phyloP scores from a whole-genome alignment of 2,329 filamentous ascomycete genomes.

The Epichloe festucae region DNA sequence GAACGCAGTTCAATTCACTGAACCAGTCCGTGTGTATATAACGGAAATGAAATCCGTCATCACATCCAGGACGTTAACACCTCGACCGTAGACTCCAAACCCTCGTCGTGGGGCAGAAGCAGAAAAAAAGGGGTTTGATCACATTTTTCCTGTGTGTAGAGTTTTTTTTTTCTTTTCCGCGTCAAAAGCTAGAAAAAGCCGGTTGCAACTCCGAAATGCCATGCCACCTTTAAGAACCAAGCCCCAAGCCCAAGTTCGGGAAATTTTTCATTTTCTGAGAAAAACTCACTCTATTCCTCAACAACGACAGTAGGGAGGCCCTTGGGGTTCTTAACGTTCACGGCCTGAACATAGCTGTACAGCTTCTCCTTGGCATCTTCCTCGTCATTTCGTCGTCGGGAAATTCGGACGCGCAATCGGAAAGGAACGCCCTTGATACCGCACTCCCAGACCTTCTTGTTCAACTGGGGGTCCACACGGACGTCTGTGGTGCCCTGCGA shows the following conservation, averaged over 20 bases:
- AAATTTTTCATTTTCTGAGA: constrained; percentile 9
- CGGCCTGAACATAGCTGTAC: constrained; percentile 98
- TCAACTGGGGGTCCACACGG: constrained; percentile 94
- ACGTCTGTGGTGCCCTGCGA: constrained; percentile 86
- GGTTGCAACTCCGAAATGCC: constrained; percentile 34
- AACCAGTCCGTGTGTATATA: background rate
- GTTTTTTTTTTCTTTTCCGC: constrained; percentile 22
- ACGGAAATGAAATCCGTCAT: constrained; percentile 3
- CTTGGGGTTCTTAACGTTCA: constrained; percentile 99
- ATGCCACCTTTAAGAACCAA: constrained; percentile 29
- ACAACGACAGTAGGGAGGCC: constrained; percentile 88
- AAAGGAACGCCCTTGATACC: constrained; percentile 98
- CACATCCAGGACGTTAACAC: constrained; percentile 3
- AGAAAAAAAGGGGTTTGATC: constrained; percentile 17
- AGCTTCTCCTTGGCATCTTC: constrained; percentile 99
- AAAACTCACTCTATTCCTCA: constrained; percentile 43
- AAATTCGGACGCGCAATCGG: constrained; percentile 96
- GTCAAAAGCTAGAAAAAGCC: constrained; percentile 31
- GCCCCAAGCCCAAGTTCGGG: constrained; percentile 27
- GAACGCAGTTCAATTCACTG: background rate
- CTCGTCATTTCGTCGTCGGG: constrained; percentile 99
- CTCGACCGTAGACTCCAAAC: background rate
- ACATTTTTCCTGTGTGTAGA: constrained; percentile 16
- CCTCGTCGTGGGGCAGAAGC: background rate
- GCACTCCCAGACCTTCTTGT: constrained; percentile 99